Percentiles rank a stretch among this genome's conserved stretches.
Evolutionary conservation across 345 rosid genomes (phyloP).

Genomic region (Angophora floribunda): DNA sequence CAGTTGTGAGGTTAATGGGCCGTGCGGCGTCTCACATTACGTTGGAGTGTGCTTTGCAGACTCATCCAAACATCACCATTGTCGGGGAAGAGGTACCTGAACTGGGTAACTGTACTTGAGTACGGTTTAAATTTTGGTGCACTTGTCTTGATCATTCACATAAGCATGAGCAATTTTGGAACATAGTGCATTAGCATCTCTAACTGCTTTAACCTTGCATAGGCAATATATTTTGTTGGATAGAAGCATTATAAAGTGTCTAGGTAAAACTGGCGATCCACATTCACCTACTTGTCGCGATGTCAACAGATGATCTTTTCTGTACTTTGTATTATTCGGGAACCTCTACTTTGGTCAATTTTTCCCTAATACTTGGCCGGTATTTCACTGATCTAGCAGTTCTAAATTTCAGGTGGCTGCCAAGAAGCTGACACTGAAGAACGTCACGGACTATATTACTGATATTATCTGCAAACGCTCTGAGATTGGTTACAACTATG

Average conservation of each 20-base stretch:
- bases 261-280: background rate
- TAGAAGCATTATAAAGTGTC: background rate
- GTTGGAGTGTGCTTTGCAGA: slow-evolving; percentile 93
- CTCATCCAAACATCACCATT: slow-evolving; percentile 88
- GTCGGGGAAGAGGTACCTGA: slow-evolving; percentile 91
- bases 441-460: slow-evolving; percentile 77
- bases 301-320: background rate
- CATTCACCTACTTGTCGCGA: background rate
- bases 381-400: background rate
- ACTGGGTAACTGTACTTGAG: background rate
- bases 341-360: background rate
- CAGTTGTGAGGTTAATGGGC: slow-evolving; percentile 99
- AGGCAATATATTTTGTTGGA: background rate
- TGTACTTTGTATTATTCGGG: background rate
- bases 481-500: slow-evolving; percentile 68
- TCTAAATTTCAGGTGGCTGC: slow-evolving; percentile 52
- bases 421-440: slow-evolving; percentile 71
- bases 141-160: background rate
- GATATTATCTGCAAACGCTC: slow-evolving; percentile 74
- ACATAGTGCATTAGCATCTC: background rate
- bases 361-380: background rate
- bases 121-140: background rate
- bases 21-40: slow-evolving; percentile 99
- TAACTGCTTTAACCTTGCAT: background rate
- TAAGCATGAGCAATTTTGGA: background rate